These are phyloP conservation scores for Chrysoporthe deuterocubensis DNA, from an alignment of 2,329 filamentous ascomycete species.

Conservation along the genomic window DNA sequence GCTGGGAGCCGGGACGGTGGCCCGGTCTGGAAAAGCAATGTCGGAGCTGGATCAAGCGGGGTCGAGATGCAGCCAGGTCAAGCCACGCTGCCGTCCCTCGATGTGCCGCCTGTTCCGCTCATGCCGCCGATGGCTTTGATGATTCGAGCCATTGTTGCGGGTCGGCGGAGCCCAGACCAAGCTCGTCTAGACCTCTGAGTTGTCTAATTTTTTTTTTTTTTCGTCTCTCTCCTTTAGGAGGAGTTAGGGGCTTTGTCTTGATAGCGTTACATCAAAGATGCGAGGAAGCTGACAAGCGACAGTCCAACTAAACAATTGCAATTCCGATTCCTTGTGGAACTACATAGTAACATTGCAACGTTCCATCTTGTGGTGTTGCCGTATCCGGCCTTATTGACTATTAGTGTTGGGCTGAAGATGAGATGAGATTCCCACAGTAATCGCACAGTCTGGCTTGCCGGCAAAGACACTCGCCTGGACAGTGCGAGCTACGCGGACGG, in stretches of 20 bases:
- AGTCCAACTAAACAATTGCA: too few relatives aligned
- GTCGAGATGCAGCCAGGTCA: background rate
- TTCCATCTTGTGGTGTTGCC: constrained; percentile 15
- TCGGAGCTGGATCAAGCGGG: background rate
- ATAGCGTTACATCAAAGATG: too few relatives aligned
- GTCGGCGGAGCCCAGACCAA: too few relatives aligned
- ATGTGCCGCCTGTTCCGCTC: background rate
- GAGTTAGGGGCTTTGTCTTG: too few relatives aligned
- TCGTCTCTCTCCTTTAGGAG: too few relatives aligned
- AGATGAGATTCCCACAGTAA: constrained; percentile 1
- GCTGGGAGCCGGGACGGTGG: background rate
- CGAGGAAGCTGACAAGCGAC: too few relatives aligned
- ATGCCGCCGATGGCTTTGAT: background rate
- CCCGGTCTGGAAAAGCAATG: background rate
- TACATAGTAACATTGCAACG: constrained; percentile 16
- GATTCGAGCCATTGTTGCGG: too few relatives aligned
- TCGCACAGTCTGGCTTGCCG: background rate
- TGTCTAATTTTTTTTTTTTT: too few relatives aligned
- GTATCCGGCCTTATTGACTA: background rate
- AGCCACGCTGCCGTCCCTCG: background rate
- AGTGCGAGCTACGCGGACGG: background rate
- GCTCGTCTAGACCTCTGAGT: too few relatives aligned
- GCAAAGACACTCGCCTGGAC: background rate
- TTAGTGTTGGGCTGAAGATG: background rate
- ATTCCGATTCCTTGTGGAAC: too few relatives aligned